These are phyloP conservation scores for Ophiorrhiza pumila DNA, from an alignment of 257 asterid species.

Conservation along the genomic window DNA sequence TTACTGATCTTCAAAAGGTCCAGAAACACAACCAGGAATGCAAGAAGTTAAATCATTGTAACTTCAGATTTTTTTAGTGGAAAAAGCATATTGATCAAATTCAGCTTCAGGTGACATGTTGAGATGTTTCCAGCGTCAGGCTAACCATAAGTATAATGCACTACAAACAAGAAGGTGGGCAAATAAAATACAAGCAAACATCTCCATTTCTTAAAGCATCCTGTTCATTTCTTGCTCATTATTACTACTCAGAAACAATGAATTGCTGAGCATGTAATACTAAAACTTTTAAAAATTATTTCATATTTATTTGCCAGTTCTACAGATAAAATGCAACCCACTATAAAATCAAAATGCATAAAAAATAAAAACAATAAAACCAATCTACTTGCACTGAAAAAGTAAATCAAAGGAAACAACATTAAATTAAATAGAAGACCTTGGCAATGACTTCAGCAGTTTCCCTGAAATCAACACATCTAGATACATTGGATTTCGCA, in stretches of 20 bases:
- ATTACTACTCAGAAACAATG: neutral
- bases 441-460: slow-evolving; percentile 97
- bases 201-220: neutral
- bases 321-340: neutral
- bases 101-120: neutral
- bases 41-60: neutral
- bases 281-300: too few relatives aligned
- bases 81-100: neutral
- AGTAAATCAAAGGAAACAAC: neutral
- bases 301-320: too few relatives aligned
- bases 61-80: neutral
- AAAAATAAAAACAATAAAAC: neutral
- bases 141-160: neutral
- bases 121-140: neutral
- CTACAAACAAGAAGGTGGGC: neutral
- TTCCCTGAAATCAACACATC: slow-evolving; percentile 92
- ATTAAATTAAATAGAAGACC: slow-evolving; percentile 35
- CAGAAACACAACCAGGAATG: neutral
- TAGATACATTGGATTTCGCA: slow-evolving; percentile 81
- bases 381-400: too few relatives aligned
- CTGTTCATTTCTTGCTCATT: neutral
- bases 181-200: neutral
- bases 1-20: neutral
- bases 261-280: neutral
- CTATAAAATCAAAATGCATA: neutral